Conservation (phyloP, 2,329 filamentous ascomycete genomes). For the Cucurbitaria berberidis region DNA sequence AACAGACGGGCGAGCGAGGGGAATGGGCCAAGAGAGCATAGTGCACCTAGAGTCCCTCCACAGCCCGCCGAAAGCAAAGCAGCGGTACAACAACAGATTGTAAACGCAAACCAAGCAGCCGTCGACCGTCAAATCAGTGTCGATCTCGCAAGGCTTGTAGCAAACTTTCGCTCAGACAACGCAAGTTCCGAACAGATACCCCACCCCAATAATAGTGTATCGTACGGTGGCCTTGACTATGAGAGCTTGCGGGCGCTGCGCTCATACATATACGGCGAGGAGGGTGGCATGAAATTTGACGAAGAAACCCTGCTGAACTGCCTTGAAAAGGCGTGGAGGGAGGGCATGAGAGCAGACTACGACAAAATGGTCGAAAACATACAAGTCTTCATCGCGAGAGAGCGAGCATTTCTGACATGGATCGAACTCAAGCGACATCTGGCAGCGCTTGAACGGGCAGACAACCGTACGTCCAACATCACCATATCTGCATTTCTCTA, state of each 20-base stretch:
- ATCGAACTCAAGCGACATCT: constrained; percentile 44
- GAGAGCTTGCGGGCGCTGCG: constrained; percentile 40
- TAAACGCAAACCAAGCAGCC: constrained; percentile 26
- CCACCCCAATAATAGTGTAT: constrained; percentile 24
- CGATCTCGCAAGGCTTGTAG: constrained; percentile 37
- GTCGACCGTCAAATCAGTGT: constrained; percentile 34
- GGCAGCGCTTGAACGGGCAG: constrained; percentile 42
- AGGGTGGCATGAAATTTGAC: constrained; percentile 28
- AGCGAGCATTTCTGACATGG: constrained; percentile 45
- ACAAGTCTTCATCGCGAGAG: constrained; percentile 39
- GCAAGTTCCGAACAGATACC: constrained; percentile 25
- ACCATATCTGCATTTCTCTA: not conserved
- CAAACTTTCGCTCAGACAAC: constrained; percentile 34
- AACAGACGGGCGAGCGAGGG: constrained; percentile 23
- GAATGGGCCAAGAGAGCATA: constrained; percentile 22
- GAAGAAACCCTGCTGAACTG: constrained; percentile 39
- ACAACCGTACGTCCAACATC: constrained; percentile 34
- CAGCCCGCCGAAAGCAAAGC: constrained; percentile 21
- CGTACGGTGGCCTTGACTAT: constrained; percentile 38
- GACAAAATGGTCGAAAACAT: constrained; percentile 36
- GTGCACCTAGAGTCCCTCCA: constrained; percentile 15
- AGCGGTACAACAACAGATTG: constrained; percentile 28
- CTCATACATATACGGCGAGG: constrained; percentile 39
- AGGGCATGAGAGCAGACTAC: constrained; percentile 35
- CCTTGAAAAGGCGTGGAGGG: constrained; percentile 41